phyloP scores from a whole-genome alignment of 495 filamentous ascomycete species.

The Aspergillus bertholletiae region DNA sequence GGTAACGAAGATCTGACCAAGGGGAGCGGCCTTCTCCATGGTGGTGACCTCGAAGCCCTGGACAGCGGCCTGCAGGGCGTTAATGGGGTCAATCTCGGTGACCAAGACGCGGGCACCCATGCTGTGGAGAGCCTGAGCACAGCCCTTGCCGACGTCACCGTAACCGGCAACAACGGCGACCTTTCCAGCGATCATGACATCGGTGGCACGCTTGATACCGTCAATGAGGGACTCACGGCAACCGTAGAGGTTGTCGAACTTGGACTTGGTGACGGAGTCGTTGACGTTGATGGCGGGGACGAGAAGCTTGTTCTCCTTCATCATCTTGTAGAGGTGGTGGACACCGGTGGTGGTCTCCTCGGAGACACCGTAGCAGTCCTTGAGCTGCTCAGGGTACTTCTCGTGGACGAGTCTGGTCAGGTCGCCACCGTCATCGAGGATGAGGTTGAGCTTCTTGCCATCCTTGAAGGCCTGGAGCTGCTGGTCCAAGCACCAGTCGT shows the following conservation, averaged over 20 bases:
- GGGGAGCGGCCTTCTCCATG: constrained; percentile 88
- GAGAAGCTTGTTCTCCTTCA: constrained; percentile 87
- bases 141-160: constrained; percentile 99
- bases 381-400: constrained; percentile 96
- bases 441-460: constrained; percentile 93
- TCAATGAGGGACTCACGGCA: constrained; percentile 98
- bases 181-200: constrained; percentile 99
- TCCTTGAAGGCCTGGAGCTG: constrained; percentile 96
- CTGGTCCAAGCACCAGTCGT: constrained; percentile 99
- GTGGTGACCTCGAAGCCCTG: constrained; percentile 94
- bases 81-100: constrained; percentile 99
- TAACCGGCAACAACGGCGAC: constrained; percentile 94
- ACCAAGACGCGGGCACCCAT: constrained; percentile 97
- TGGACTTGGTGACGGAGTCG: constrained; percentile 98
- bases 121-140: constrained; percentile 87
- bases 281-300: constrained; percentile 99
- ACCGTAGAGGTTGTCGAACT: constrained; percentile 99
- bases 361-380: constrained; percentile 95
- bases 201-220: constrained; percentile 99
- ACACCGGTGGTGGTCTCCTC: constrained; percentile 99
- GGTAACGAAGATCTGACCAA: constrained; percentile 98
- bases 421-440: constrained; percentile 98
- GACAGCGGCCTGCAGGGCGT: constrained; percentile 97
- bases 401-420: constrained; percentile 92
- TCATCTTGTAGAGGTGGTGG: constrained; percentile 97